Evolutionary conservation across 306 rosid genomes (phyloP), one percentile per base, ranked within the genome.

Genomic region (Castanopsis chinensis): DNA sequence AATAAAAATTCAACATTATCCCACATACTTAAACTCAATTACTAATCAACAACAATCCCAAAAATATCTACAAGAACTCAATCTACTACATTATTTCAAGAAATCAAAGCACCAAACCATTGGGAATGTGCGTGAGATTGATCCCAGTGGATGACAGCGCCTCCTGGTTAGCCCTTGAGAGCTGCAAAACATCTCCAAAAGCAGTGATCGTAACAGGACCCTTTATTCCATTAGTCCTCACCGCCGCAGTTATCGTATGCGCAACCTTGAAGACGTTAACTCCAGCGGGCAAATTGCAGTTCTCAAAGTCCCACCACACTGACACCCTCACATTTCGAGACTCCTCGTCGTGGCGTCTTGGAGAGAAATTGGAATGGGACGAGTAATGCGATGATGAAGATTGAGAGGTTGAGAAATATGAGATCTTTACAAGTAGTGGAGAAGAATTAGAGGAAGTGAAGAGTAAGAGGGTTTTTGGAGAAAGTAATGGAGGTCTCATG

Each of bases 291-390:
- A 91, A 57, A 67, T 69, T 12, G 84, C 98, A 93, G 64, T 88
- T 93, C 83, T 95, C 95, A 65, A 95, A 89, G 83, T 95, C 99
- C 99, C 98, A 95, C 99, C 99, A 95, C 4, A 93, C 98, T 4
- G 94, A 90, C 78, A 93, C 94, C 88, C 86, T 87, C 43, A 91
- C 96, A 57, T 81, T 81, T 17, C 89, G 85, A 1, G 88, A 85
- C 12, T 91, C 99, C 5, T 90, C 94, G 2, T 90, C 97, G 1
- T 49, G 83, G 10, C 83, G 86, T 63, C 87, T 79, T 70, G 75
- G 69, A 6, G 76, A 11, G 7, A 63, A 69, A 13, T 82, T 37
- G 8, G 83, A 53, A 21, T 51, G 81, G 10, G 41, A 71, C 1
- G 65, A 61, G 37, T 23, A 41, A 30, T 58, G 35, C 4, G 81